Base-by-base conservation (phyloP, 441 rosid genomes). In the Codiaeum variegatum region DNA sequence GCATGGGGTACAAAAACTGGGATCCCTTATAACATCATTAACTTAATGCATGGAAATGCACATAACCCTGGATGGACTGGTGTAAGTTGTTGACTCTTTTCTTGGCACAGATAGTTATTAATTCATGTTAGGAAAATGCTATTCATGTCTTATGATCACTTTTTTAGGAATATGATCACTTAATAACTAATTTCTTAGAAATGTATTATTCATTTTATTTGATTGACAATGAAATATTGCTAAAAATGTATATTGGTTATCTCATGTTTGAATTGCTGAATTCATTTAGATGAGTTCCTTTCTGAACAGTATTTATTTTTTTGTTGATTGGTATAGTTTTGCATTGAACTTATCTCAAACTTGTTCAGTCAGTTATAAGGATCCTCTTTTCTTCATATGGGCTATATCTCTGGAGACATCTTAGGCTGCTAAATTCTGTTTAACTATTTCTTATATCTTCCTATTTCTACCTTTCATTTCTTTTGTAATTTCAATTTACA, bases 41-140 rank as follows among this genome's bases (percentile, higher is more conserved):
- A 93, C 88, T 83, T 96, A 90, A 89, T 82, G 55, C 86, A 68
- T 80, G 97, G 98, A 77, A 85, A 86, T 82, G 80, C 99, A 29
- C 97, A 77, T 79, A 93, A 93, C 79, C 91, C 88, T 72, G 84
- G 90, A 62, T 93, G 99, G 99, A 90, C 96, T 38, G 96, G 97
- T 85, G 99, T 96, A 86, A 86, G 94, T 79, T 67, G 58, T 77
- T 36, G 18, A 68, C 31, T 51, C 64, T 61, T 52, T 4, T 28
- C 15, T 65, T 23, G 55, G 63, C 40, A 5, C 18, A 1, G 0
- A 11, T 56, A 18, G 10, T 13, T 40, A 18, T 6, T 69, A 36
- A 21, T 54, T 55, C 23, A 29, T 31, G 19, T 9, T 5, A n/a
- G 31, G 8, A 55, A 9, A 36, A 38, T 69, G 55, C 19, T 18